Evolutionary conservation across 2,329 filamentous ascomycete species (phyloP), one percentile per base, ranked within the genome.

Genomic region (Pseudogymnoascus sp.): DNA sequence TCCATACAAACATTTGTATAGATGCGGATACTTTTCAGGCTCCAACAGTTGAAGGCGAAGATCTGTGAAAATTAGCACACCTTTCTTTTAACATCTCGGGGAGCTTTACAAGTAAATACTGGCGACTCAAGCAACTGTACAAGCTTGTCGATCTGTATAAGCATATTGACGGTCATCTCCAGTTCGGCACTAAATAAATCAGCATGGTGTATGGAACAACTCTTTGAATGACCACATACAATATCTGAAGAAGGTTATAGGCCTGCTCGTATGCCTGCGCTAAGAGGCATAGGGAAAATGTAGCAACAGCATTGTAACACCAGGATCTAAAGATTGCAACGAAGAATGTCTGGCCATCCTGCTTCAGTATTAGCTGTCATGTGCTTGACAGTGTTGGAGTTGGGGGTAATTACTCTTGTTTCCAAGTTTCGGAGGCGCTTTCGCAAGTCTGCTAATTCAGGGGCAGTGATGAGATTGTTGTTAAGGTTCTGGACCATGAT

Each of bases 401-500:
- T 6, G 31, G 31, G 39, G 19, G 26, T 26, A 37, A 63, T 62
- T 76, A 89, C 88, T 77, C 87, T 92, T 8, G 88, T 91, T 73
- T 99, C 94, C 1, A 97, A 79, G 69, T 96, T 99, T 35, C 94
- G 83, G 60, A 99, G 78, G 45, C 94, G 82, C 74, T 96, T 97
- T 52, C 94, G 86, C 66, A 99, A 80, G 69, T 97, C 95, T 1
- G 91, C 86, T 31, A 99, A 80, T 74, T 99, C 92, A 0, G 95
- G 94, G 0, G 95, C 94, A 1, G 95, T 99, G 67, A 99, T 97
- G 62, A 99, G 86, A 70, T 99, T 99, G 75, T 99, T 99, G 78
- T 99, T 99, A 61, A 99, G 81, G 70, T 97, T 97, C 74, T 99
- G 94, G 31, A 99, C 92, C 94, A 99, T 99, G 69, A 99, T 97